Conservation (phyloP, 495 filamentous ascomycete species). For the Daldinia childiae region DNA sequence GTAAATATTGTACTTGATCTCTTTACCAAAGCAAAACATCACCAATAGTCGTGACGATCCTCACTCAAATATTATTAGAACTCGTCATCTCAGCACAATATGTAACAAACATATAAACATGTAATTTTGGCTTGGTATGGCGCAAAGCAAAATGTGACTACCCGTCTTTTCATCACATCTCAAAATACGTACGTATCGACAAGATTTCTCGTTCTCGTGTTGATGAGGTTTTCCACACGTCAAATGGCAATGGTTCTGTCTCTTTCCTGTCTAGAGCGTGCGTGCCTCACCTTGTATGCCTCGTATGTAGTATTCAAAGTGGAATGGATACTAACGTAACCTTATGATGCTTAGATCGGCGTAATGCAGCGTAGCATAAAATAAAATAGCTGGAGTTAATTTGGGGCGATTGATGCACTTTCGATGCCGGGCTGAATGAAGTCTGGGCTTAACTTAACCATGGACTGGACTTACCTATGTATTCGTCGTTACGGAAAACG, state of each 20-base stretch:
- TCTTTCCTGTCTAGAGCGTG: constrained; percentile 1
- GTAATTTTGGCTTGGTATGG: background rate
- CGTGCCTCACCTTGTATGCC: background rate
- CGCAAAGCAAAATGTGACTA: background rate
- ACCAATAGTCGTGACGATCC: constrained; percentile 26
- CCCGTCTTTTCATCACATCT: background rate
- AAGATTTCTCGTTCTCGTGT: constrained; percentile 1
- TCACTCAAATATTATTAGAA: background rate
- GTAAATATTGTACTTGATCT: background rate
- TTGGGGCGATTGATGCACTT: background rate
- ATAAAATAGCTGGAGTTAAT: constrained; percentile 7
- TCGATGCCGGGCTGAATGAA: constrained; percentile 25
- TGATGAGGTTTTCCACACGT: background rate
- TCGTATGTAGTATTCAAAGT: constrained; percentile 10
- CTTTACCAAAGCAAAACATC: background rate
- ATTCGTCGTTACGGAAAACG: background rate
- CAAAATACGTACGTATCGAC: background rate
- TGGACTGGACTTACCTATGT: constrained; percentile 1
- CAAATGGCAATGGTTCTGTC: too few relatives aligned
- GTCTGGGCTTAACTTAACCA: constrained; percentile 14
- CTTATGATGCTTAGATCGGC: constrained; percentile 36
- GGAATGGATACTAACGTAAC: constrained; percentile 5
- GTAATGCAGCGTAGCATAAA: background rate
- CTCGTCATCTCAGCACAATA: background rate
- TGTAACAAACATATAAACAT: too few relatives aligned